phyloP scores from a whole-genome alignment of 352 stramenopile genomes.

The Thalassiosira hispida region DNA sequence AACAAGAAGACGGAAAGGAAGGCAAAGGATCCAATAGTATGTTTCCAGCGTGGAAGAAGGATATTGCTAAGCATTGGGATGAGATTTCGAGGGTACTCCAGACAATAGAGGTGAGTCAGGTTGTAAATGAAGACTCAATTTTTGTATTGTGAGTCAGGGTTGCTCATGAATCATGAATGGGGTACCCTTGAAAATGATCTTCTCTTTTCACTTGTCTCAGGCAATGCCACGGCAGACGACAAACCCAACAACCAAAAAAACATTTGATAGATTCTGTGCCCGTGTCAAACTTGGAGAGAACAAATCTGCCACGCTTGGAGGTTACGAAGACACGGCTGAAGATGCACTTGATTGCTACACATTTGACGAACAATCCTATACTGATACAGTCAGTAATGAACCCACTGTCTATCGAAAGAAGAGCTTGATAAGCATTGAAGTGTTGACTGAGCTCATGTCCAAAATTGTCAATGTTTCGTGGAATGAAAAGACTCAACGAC shows the following conservation, averaged over 20 bases:
- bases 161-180: too few species aligned
- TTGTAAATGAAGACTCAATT: not conserved
- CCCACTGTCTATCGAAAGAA: slow-evolving; percentile 49
- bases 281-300: slow-evolving; percentile 41
- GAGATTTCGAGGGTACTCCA: slow-evolving; percentile 57
- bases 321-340: slow-evolving; percentile 59
- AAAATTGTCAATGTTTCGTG: slow-evolving; percentile 76
- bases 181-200: not conserved
- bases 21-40: slow-evolving; percentile 2
- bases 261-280: slow-evolving; percentile 77
- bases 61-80: slow-evolving; percentile 69
- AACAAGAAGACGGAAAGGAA: slow-evolving; percentile 2
- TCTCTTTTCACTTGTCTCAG: slow-evolving; percentile 12
- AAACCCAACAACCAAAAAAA: slow-evolving; percentile 76
- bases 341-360: slow-evolving; percentile 63
- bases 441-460: slow-evolving; percentile 73
- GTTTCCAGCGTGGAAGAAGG: slow-evolving; percentile 66
- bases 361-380: slow-evolving; percentile 58
- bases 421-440: slow-evolving; percentile 64
- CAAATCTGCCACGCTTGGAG: slow-evolving; percentile 65
- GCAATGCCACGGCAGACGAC: slow-evolving; percentile 65
- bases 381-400: slow-evolving; percentile 24
- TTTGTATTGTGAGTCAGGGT: too few species aligned
- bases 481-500: slow-evolving; percentile 49
- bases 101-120: slow-evolving; percentile 52